Percentiles rank a stretch among this genome's conserved stretches.
Evolutionary conservation across 1,284 basidiomycete genomes (phyloP).

Genomic region (Heterobasidion occidentale): DNA sequence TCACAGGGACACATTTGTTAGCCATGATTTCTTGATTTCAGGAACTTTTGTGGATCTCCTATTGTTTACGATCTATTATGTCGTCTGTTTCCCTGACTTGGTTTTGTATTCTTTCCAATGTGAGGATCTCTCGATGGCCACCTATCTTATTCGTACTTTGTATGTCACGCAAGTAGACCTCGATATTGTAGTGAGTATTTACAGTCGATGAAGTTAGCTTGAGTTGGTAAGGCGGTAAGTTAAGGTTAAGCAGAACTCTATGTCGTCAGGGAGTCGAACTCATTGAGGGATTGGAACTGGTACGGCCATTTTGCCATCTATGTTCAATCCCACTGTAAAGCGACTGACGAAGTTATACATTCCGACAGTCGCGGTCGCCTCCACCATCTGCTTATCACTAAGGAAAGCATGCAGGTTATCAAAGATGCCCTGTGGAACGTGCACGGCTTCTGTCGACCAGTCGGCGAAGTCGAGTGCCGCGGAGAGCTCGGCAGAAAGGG

Average conservation of each 20-base stretch:
- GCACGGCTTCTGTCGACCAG: conserved; percentile 27
- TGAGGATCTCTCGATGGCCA: too few relatives aligned
- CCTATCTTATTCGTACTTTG: background rate
- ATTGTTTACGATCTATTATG: background rate
- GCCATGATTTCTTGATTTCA: background rate
- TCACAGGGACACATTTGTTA: background rate
- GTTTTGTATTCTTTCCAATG: too few relatives aligned
- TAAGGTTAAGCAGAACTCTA: background rate
- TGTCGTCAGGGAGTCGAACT: background rate
- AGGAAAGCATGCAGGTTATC: conserved; percentile 24
- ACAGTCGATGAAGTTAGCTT: too few relatives aligned
- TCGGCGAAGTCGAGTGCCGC: conserved; percentile 32
- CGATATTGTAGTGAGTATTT: background rate
- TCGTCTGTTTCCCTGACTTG: background rate
- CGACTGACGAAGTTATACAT: conserved; percentile 34
- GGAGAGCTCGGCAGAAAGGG: conserved; percentile 20
- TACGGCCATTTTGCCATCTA: conserved; percentile 30
- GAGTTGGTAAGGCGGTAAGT: background rate
- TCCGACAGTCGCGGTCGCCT: conserved; percentile 31
- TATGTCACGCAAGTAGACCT: background rate
- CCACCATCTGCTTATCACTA: conserved; percentile 30
- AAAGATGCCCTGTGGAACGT: conserved; percentile 30
- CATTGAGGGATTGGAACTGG: conserved; percentile 24
- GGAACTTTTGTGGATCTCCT: background rate
- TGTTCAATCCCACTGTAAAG: conserved; percentile 31